A percentile compares a stretch with the other conserved stretches of the same genome.
Evolutionary conservation across 441 rosid genomes (phyloP).

Genomic region (Adansonia rubrostipa): DNA sequence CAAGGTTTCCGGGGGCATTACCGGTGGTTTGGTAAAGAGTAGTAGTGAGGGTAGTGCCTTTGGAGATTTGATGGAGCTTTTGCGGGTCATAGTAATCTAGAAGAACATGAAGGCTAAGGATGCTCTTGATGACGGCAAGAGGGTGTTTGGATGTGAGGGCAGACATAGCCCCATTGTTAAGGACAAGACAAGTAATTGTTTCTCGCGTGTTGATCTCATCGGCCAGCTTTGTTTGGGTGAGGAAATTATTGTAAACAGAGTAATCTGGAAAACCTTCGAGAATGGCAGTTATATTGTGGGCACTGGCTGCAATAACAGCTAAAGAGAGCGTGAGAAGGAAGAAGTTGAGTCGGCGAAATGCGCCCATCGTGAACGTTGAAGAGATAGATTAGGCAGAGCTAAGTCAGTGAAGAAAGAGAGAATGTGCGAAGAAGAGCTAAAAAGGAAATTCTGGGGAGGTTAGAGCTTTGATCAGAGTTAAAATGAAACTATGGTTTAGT

Average conservation of each 20-base stretch:
- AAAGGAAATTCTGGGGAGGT: slow-evolving; percentile 1
- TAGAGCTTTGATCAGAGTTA: slow-evolving; percentile 33
- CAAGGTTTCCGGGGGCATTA: slow-evolving; percentile 75
- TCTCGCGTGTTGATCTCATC: slow-evolving; percentile 87
- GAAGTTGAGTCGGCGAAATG: slow-evolving; percentile 28
- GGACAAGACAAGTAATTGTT: slow-evolving; percentile 73
- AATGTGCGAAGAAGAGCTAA: not conserved
- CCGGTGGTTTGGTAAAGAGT: slow-evolving; percentile 95
- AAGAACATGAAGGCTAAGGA: slow-evolving; percentile 68
- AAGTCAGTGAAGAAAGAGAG: slow-evolving; percentile 17
- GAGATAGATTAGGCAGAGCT: slow-evolving; percentile 9
- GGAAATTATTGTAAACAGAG: slow-evolving; percentile 70
- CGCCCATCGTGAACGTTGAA: slow-evolving; percentile 34
- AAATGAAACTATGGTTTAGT: slow-evolving; percentile 32
- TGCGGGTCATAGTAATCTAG: slow-evolving; percentile 80
- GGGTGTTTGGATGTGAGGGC: slow-evolving; percentile 64
- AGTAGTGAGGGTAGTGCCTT: slow-evolving; percentile 72
- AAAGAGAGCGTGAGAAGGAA: slow-evolving; percentile 41
- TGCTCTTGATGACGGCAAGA: slow-evolving; percentile 73
- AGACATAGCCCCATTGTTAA: slow-evolving; percentile 78
- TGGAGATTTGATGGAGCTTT: slow-evolving; percentile 78
- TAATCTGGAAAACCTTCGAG: slow-evolving; percentile 65
- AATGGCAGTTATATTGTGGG: slow-evolving; percentile 77
- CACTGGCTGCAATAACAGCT: slow-evolving; percentile 32
- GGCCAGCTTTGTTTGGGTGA: slow-evolving; percentile 77